These are phyloP conservation scores for Seiridium unicorne DNA, from an alignment of 2,329 filamentous ascomycete species.

Conservation along the genomic window DNA sequence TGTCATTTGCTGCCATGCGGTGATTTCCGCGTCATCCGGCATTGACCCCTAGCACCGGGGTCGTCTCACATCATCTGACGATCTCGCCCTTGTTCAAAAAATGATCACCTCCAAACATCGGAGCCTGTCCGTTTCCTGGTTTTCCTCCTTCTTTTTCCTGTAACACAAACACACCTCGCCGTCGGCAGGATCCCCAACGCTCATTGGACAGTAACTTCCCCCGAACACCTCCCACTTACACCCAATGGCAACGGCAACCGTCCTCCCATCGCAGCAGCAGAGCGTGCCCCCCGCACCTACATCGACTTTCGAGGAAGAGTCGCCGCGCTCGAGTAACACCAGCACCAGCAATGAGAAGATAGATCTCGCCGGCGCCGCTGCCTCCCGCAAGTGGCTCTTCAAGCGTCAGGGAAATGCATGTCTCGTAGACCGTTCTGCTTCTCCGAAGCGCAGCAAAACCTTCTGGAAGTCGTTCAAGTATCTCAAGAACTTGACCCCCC, in stretches of 20 bases:
- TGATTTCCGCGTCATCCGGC: conserved; percentile 7
- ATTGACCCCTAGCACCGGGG: neutral
- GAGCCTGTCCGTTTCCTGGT: neutral
- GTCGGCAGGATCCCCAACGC: neutral
- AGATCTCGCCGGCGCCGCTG: conserved; percentile 11
- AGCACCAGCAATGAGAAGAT: conserved; percentile 10
- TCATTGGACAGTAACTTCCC: neutral
- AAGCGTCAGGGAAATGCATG: conserved; percentile 13
- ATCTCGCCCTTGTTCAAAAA: neutral
- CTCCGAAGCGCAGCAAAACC: conserved; percentile 46
- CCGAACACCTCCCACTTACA: neutral
- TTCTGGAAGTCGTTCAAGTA: conserved; percentile 50
- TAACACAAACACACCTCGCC: neutral
- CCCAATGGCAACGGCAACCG: neutral
- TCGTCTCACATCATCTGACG: neutral
- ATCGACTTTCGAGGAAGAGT: neutral
- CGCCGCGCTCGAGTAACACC: conserved; percentile 12
- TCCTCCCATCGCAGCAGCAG: neutral
- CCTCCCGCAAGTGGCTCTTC: conserved; percentile 9
- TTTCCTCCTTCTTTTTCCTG: neutral
- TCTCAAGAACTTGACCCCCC: conserved; percentile 44
- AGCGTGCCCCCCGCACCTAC: neutral
- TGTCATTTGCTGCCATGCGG: neutral
- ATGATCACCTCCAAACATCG: neutral
- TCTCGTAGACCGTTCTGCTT: conserved; percentile 40